Percentiles rank a stretch among this genome's conserved stretches.
Evolutionary conservation across 1,284 basidiomycete species (phyloP).

Genomic region (Xerocomus nothofagi): DNA sequence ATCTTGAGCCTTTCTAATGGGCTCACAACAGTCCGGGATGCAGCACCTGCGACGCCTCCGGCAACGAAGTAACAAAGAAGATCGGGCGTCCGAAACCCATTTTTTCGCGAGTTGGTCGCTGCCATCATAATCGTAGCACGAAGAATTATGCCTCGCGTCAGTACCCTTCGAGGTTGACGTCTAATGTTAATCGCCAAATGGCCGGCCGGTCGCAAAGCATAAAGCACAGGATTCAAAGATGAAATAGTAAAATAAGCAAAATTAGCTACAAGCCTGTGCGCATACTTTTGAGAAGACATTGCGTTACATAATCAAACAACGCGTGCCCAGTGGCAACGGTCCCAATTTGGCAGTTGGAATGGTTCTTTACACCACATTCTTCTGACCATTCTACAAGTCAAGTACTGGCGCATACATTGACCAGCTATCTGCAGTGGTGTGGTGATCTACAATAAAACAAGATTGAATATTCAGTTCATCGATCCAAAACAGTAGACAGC

Average conservation of each 20-base stretch:
- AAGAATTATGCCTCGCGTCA: slow-evolving; percentile 6
- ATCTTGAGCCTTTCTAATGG: slow-evolving; percentile 93
- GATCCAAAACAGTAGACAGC: not conserved
- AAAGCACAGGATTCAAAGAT: slow-evolving; percentile 22
- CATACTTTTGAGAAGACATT: not conserved
- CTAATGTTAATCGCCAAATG: not conserved
- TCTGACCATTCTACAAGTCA: not conserved
- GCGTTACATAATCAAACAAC: not conserved
- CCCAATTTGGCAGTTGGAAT: no score
- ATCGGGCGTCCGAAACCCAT: slow-evolving; percentile 33
- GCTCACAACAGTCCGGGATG: slow-evolving; percentile 88
- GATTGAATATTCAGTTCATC: not conserved
- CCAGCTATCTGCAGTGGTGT: not conserved
- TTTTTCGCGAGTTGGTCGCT: slow-evolving; percentile 27
- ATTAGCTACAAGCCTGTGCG: slow-evolving; percentile 7
- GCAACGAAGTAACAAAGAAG: slow-evolving; percentile 55
- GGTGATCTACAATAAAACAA: not conserved
- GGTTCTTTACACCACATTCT: not conserved
- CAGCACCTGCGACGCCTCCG: slow-evolving; percentile 79
- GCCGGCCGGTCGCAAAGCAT: not conserved
- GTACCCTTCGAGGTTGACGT: slow-evolving; percentile 7
- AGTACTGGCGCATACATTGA: not conserved
- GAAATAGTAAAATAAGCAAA: slow-evolving; percentile 12
- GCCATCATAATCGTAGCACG: slow-evolving; percentile 25
- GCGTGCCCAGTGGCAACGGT: no score